A percentile compares a stretch with the other conserved stretches of the same genome.
Conservation (phyloP, 139 green algal species). For the Micractinium conductrix region DNA sequence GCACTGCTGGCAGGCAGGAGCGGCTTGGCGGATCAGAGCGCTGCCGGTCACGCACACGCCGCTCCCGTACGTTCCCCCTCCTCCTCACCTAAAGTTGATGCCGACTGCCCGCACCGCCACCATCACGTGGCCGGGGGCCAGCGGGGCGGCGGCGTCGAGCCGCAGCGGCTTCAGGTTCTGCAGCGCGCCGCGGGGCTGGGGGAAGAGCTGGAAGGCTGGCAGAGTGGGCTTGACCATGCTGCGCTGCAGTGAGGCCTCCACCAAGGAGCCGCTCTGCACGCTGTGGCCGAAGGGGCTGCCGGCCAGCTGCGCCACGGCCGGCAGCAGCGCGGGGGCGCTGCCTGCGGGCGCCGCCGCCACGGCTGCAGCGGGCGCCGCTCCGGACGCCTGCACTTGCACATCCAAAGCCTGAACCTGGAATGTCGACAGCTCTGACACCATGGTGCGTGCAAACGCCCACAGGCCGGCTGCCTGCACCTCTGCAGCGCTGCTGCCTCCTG, state of each 20-base stretch:
- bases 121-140: constrained; percentile 39
- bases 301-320: neutral
- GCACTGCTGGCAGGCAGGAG: too few species aligned
- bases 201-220: constrained; percentile 42
- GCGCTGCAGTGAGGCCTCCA: constrained; percentile 14
- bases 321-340: neutral
- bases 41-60: too few species aligned
- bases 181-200: constrained; percentile 66
- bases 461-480: constrained; percentile 18
- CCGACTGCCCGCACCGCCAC: constrained; percentile 63
- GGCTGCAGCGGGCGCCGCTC: neutral
- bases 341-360: neutral
- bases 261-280: constrained; percentile 8
- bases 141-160: neutral
- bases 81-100: constrained; percentile 59
- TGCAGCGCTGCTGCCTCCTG: neutral
- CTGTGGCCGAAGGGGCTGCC: constrained; percentile 23
- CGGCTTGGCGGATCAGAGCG: too few species aligned
- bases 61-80: too few species aligned
- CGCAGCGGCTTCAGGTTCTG: constrained; percentile 57
- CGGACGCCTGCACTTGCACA: neutral
- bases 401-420: constrained; percentile 28
- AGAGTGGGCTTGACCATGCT: constrained; percentile 13
- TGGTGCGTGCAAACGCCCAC: constrained; percentile 36
- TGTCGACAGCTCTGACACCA: constrained; percentile 16